A percentile compares a stretch with the other conserved stretches of the same genome.
Evolutionary conservation across 1,284 basidiomycete genomes (phyloP).

Genomic region (Marasmius sp.): DNA sequence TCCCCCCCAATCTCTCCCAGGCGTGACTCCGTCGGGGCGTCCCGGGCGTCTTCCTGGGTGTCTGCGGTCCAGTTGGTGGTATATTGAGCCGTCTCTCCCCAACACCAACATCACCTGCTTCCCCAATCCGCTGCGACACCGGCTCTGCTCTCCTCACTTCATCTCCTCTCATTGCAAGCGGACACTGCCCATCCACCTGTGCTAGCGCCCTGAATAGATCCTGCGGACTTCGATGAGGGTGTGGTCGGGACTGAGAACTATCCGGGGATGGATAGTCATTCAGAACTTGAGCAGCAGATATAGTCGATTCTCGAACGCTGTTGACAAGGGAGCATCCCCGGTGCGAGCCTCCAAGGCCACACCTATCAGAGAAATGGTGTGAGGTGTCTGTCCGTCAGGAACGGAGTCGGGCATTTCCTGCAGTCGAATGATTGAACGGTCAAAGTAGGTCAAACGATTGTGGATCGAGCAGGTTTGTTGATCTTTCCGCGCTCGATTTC

Average conservation of each 20-base stretch:
- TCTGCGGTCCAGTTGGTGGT: constrained; percentile 43
- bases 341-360: constrained; percentile 29
- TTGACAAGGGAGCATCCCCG: constrained; percentile 21
- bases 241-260: constrained; percentile 14
- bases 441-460: constrained; percentile 95
- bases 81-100: constrained; percentile 55
- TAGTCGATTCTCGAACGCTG: constrained; percentile 9
- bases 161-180: constrained; percentile 61
- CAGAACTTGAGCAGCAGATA: constrained; percentile 17
- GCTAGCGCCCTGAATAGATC: constrained; percentile 65
- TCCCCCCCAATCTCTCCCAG: constrained; percentile 27
- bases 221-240: constrained; percentile 42
- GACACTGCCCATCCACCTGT: constrained; percentile 60
- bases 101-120: constrained; percentile 40
- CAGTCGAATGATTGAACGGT: constrained; percentile 91
- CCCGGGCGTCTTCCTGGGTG: constrained; percentile 61
- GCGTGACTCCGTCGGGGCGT: constrained; percentile 62
- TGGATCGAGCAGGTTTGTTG: constrained; percentile 92
- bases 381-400: constrained; percentile 97
- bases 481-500: constrained; percentile 98
- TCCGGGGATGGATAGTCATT: constrained; percentile 26
- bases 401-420: constrained; percentile 98
- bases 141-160: constrained; percentile 64
- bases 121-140: constrained; percentile 65
- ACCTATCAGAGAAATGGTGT: constrained; percentile 87